phyloP scores from a whole-genome alignment of 192 early-diverging fungal species.

The Backusella liffmaniae region DNA sequence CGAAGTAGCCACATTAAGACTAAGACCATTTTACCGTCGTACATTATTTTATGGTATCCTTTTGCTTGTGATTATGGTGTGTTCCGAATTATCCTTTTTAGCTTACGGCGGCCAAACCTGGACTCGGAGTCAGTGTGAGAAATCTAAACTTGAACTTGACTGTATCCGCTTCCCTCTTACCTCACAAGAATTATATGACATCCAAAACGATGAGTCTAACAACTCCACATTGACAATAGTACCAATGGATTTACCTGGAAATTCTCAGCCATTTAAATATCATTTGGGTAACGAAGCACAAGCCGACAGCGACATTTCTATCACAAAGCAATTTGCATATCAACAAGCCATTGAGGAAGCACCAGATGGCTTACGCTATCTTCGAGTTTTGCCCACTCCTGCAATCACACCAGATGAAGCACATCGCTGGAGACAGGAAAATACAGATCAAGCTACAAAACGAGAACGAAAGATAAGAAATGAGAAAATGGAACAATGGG shows the following conservation, averaged over 20 bases:
- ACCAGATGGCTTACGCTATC: not conserved
- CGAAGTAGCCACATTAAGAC: not conserved
- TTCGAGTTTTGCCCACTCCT: slow-evolving; percentile 9
- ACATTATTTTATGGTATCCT: not conserved
- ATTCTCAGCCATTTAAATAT: slow-evolving; percentile 10
- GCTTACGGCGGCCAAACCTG: slow-evolving; percentile 12
- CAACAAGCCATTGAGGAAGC: not conserved
- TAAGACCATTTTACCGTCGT: not conserved
- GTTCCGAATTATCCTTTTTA: not conserved
- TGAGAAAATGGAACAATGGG: not conserved
- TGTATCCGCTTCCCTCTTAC: slow-evolving; percentile 14
- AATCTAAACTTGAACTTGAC: slow-evolving; percentile 8
- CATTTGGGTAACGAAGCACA: slow-evolving; percentile 11
- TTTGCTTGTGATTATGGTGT: not conserved
- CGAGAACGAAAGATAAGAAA: not conserved
- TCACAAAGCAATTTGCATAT: not conserved
- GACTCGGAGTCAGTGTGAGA: not conserved
- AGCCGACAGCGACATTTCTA: not conserved
- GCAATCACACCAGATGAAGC: not conserved
- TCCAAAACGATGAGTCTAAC: not conserved
- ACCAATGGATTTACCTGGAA: slow-evolving; percentile 6
- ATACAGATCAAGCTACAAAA: not conserved
- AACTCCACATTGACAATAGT: not conserved
- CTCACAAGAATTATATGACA: not conserved
- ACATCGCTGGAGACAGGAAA: not conserved